Evolutionary conservation across 2,329 filamentous ascomycete genomes (phyloP), one percentile per base, ranked within the genome.

Genomic region (Fusarium redolens): DNA sequence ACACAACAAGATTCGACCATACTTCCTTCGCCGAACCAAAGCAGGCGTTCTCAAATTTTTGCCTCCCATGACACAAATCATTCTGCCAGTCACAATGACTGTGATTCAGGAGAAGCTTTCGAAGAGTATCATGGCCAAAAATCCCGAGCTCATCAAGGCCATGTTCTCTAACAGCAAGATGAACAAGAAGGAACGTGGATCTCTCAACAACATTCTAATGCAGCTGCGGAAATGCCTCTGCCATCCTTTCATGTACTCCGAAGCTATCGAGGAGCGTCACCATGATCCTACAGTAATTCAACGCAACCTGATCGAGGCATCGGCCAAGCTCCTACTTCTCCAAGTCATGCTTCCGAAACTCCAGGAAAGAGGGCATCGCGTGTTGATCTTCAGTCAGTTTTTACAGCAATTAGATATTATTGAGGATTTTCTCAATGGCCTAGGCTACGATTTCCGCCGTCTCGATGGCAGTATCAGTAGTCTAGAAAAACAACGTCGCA

Each of bases 371-470:
- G 96, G 96, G 0, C 95, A 99, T 79, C 90, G 96, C 7, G 95
- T 98, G 1, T 86, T 99, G 25, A 93, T 99, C 38, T 99, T 99
- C 83, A 98, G 95, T 79, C 96, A 99, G 79, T 99, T 98, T 72
- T 86, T 99, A 5, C 89, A 92, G 61, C 95, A 97, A 83, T 87
- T 99, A 5, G 92, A 95, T 76, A 93, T 99, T 44, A 85, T 97
- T 13, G 96, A 99, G 81, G 97, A 99, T 81, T 98, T 98, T 75
- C 83, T 99, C 8, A 88, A 89, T 44, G 92, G 93, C 3, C 84
- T 98, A 66, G 91, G 91, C 14, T 86, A 96, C 72, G 83, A 87
- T 8, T 94, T 93, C 79, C 89, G 92, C 68, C 93, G 96, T 44
- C 89, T 99, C 3, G 97, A 99, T 81, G 96, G 97, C n/a, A 89